Conservation (phyloP, 148 eudicot genomes). For the Rhododendron molle region DNA sequence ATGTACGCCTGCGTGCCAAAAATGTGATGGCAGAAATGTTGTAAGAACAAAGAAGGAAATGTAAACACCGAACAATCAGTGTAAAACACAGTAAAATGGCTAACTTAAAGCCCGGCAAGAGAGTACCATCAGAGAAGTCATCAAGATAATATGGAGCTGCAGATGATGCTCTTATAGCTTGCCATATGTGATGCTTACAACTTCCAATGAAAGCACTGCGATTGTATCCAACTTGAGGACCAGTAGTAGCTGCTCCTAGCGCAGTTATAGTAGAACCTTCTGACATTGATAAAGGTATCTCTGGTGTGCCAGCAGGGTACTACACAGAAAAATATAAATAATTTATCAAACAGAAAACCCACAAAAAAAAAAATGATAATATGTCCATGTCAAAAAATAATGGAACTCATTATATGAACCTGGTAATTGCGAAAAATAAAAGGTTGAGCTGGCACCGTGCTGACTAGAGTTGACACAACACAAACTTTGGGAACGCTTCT, state of each 20-base stretch:
- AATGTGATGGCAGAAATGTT: constrained; percentile 11
- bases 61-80: constrained; percentile 5
- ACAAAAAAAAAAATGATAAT: neutral
- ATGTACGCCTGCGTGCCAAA: constrained; percentile 42
- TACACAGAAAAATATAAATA: constrained; percentile 24
- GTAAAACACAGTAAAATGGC: neutral
- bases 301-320: constrained; percentile 98
- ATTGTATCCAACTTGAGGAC: constrained; percentile 67
- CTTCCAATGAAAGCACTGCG: constrained; percentile 93
- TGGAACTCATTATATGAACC: constrained; percentile 31
- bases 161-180: constrained; percentile 98
- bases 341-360: neutral
- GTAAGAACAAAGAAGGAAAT: neutral
- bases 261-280: constrained; percentile 66
- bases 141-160: constrained; percentile 99
- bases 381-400: neutral
- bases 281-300: constrained; percentile 63
- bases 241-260: constrained; percentile 49
- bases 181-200: constrained; percentile 93
- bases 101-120: constrained; percentile 8
- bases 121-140: constrained; percentile 89
- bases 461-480: constrained; percentile 91
- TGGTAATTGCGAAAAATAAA: constrained; percentile 97
- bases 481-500: constrained; percentile 87
- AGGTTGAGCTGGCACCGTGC: constrained; percentile 89